A percentile compares a stretch with the other conserved stretches of the same genome.
Evolutionary conservation across 1,284 basidiomycete species (phyloP).

Genomic region (Spongiforma sp.): DNA sequence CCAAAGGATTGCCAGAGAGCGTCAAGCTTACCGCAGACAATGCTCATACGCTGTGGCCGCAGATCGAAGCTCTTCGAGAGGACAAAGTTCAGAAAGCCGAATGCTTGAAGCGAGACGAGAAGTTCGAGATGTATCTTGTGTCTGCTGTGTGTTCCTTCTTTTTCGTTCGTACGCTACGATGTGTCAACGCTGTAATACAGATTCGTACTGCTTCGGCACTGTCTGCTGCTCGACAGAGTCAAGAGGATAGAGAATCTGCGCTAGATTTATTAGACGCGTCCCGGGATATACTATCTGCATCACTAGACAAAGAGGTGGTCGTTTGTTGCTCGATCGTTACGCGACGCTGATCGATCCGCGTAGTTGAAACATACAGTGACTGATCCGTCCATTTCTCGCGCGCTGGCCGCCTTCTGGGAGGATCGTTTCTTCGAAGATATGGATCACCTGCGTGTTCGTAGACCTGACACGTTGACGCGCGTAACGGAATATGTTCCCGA

Average conservation of each 20-base stretch:
- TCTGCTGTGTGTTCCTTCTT: constrained; percentile 69
- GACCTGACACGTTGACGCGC: constrained; percentile 91
- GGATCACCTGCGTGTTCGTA: constrained; percentile 83
- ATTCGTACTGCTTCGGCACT: constrained; percentile 59
- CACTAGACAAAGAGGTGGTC: constrained; percentile 76
- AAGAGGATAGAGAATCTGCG: constrained; percentile 52
- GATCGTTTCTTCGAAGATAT: constrained; percentile 92
- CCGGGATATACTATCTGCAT: constrained; percentile 75
- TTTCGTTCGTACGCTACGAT: constrained; percentile 10
- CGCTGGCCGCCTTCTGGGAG: constrained; percentile 92
- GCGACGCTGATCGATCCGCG: constrained; percentile 14
- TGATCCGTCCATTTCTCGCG: constrained; percentile 87
- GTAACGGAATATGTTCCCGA: constrained; percentile 99
- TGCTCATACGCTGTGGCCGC: constrained; percentile 59
- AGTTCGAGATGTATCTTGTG: constrained; percentile 87
- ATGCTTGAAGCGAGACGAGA: constrained; percentile 81
- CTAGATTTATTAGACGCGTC: constrained; percentile 73
- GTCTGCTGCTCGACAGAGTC: constrained; percentile 47
- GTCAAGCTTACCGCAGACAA: constrained; percentile 52
- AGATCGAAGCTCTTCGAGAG: constrained; percentile 51
- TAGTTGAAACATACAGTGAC: constrained; percentile 83
- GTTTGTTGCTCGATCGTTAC: constrained; percentile 15
- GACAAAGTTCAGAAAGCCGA: constrained; percentile 72
- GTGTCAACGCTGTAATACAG: constrained; percentile 41
- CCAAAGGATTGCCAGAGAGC: constrained; percentile 56